Evolutionary conservation across 176 grass and related monocot species (phyloP).

Genomic region (Triticum monococcum): DNA sequence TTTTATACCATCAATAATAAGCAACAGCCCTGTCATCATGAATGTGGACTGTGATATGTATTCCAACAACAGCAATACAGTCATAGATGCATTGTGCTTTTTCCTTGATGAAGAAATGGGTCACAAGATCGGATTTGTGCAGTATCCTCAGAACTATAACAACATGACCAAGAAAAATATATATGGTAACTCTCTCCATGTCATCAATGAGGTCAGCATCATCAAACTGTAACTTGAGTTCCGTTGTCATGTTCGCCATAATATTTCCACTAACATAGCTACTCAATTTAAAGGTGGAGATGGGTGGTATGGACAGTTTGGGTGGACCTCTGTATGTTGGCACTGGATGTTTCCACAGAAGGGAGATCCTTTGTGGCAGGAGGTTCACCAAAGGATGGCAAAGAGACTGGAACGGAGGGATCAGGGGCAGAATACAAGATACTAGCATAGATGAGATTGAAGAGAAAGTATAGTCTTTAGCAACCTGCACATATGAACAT

Average conservation of each 20-base stretch:
- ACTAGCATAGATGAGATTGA: constrained; percentile 14
- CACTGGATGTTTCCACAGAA: constrained; percentile 58
- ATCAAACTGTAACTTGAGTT: neutral
- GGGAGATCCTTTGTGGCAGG: constrained; percentile 42
- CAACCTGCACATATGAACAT: constrained; percentile 38
- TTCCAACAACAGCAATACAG: constrained; percentile 46
- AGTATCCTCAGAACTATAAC: constrained; percentile 40
- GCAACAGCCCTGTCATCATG: constrained; percentile 56
- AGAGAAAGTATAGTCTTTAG: constrained; percentile 37
- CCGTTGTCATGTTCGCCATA: neutral
- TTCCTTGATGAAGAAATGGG: constrained; percentile 58
- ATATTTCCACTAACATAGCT: neutral
- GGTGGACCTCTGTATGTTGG: constrained; percentile 48
- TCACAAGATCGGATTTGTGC: constrained; percentile 45
- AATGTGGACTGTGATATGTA: constrained; percentile 66
- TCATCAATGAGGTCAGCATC: constrained; percentile 12
- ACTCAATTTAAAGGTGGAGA: constrained; percentile 37
- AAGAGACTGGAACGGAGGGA: constrained; percentile 25
- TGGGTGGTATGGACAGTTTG: constrained; percentile 39
- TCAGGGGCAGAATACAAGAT: neutral
- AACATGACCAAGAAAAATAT: constrained; percentile 49
- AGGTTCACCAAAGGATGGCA: constrained; percentile 32
- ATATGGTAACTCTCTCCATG: constrained; percentile 36
- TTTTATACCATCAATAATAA: constrained; percentile 36
- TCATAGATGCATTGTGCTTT: constrained; percentile 52